Conservation (phyloP, 2,329 filamentous ascomycete genomes). For the Colletotrichum endophyticum region DNA sequence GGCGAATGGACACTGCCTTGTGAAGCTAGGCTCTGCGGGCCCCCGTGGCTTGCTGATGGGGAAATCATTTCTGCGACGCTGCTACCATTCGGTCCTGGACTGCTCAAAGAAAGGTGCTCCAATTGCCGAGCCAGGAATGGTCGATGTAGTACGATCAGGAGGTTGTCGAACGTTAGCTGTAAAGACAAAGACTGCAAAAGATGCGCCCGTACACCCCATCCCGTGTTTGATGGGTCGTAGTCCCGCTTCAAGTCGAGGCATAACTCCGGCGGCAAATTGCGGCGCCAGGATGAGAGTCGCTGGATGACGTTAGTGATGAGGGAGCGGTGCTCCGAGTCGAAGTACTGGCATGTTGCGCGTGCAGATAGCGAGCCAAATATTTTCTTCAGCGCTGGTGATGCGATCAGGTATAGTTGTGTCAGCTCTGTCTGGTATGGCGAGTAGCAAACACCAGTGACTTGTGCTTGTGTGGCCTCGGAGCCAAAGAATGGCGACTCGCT, state of each 20-base stretch:
- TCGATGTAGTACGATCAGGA: not conserved
- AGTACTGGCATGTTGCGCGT: not conserved
- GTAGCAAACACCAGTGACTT: not conserved
- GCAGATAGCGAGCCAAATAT: not conserved
- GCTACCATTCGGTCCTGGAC: not conserved
- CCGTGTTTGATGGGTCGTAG: not conserved
- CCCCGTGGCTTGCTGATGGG: not conserved
- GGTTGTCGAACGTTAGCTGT: not conserved
- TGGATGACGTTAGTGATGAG: not conserved
- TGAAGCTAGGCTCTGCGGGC: not conserved
- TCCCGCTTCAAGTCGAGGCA: not conserved
- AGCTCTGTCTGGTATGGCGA: not conserved
- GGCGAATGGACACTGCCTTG: not conserved
- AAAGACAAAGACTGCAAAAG: not conserved
- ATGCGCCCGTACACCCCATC: not conserved
- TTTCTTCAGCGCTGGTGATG: not conserved
- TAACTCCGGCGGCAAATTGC: not conserved
- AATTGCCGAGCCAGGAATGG: not conserved
- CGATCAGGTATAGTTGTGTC: not conserved
- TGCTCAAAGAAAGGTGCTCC: not conserved
- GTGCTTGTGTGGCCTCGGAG: not conserved
- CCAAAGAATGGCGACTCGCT: not conserved
- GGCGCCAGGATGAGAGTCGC: not conserved
- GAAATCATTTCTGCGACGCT: not conserved
- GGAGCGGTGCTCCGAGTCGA: not conserved